Evolutionary conservation across 1,139 yeast species (phyloP), one percentile per base, ranked within the genome.

Genomic region (Arxiozyma slooffiae): DNA sequence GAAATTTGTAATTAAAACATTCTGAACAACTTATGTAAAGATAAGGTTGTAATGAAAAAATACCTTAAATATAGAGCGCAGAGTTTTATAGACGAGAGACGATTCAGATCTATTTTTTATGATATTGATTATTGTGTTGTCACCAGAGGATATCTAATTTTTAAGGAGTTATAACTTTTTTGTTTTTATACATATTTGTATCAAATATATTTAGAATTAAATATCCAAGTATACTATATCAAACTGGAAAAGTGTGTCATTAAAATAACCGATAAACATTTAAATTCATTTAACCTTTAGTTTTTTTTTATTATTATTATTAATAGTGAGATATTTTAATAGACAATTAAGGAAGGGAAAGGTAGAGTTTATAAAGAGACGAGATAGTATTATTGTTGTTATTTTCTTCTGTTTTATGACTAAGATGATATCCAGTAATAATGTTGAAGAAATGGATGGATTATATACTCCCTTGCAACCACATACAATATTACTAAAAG

Each of bases 401-500:
- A 14, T n/a, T n/a, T n/a, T n/a, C n/a, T n/a, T 4, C 11, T 30
- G 14, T 30, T 14, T 30, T 5, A 18, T 40, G 36, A 39, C 26
- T 40, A 26, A 20, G 22, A 21, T 42, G 30, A n/a, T 6, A 4
- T 17, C 24, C 16, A 40, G 16, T 34, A 21, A 9, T 6, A 11
- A 16, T 20, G 21, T 7, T 11, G 39, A 34, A 17, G 45, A 42
- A 9, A 21, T 18, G 14, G 36, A 18, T 20, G 21, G 36, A 16
- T 17, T 42, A 5, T 37, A 22, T 22, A 51, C 67, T 7, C 64
- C 61, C 16, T 49, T 65, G 44, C 67, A 61, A 42, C 68, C 68
- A 16, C 64, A 60, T 59, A 86, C 96, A 1, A 87, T 89, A 3
- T 70, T 87, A 26, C 73, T 89, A 37, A 84, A 86, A 63, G 97